Conservation (phyloP, 2,329 filamentous ascomycete genomes). For the Cytospora piceae region DNA sequence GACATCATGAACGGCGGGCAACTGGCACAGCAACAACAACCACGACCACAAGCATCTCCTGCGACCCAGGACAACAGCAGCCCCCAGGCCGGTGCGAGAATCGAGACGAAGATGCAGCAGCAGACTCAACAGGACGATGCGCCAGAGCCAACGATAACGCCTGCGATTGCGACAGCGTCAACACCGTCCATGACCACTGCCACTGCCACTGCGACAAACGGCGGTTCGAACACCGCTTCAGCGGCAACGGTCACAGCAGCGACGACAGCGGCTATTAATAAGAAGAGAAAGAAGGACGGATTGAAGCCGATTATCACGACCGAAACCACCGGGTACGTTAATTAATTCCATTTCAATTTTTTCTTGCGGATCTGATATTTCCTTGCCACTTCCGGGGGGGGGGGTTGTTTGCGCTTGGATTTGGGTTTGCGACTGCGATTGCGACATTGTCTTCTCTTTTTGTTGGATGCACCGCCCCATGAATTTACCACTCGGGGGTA, state of each 20-base stretch:
- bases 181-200: slow-evolving; percentile 15
- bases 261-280: slow-evolving; percentile 44
- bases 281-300: slow-evolving; percentile 76
- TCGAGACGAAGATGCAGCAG: slow-evolving; percentile 26
- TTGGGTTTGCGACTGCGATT: neutral
- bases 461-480: neutral
- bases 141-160: slow-evolving; percentile 15
- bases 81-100: slow-evolving; percentile 1
- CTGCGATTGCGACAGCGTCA: slow-evolving; percentile 15
- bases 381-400: slow-evolving; percentile 6
- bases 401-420: neutral
- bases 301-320: slow-evolving; percentile 78
- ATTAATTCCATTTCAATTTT: neutral
- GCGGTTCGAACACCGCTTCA: slow-evolving; percentile 22
- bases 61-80: slow-evolving; percentile 19
- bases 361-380: slow-evolving; percentile 14
- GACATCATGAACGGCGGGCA: slow-evolving; percentile 27
- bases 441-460: slow-evolving; percentile 1
- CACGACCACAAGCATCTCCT: slow-evolving; percentile 2
- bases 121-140: slow-evolving; percentile 11
- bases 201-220: slow-evolving; percentile 13
- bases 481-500: neutral
- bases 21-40: slow-evolving; percentile 19
- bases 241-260: slow-evolving; percentile 28
- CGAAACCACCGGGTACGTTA: slow-evolving; percentile 52